phyloP scores from a whole-genome alignment of 129 eudicot genomes.

The Chrysanthemum seticuspe region DNA sequence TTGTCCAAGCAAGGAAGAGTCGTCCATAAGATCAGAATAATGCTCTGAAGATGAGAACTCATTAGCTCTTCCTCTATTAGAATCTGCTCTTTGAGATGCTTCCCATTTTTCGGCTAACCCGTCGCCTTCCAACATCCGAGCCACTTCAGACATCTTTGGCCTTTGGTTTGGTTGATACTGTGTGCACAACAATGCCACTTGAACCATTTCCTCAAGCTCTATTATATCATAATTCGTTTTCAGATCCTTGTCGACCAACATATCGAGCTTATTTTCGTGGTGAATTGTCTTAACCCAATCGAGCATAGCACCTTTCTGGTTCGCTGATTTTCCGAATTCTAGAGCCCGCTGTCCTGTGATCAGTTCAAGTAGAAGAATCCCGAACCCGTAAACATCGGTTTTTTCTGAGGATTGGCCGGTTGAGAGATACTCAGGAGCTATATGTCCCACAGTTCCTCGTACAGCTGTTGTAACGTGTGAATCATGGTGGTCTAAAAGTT shows the following conservation, averaged over 20 bases:
- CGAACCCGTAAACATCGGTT: constrained; percentile 96
- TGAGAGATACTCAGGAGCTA: constrained; percentile 95
- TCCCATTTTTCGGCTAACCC: constrained; percentile 98
- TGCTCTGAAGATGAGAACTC: constrained; percentile 85
- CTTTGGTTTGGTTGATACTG: constrained; percentile 67
- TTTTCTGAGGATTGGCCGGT: constrained; percentile 97
- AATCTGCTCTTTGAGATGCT: constrained; percentile 76
- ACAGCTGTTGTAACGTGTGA: constrained; percentile 97
- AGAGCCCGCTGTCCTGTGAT: constrained; percentile 87
- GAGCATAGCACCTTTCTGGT: constrained; percentile 93
- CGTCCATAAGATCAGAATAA: constrained; percentile 92
- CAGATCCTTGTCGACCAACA: constrained; percentile 81
- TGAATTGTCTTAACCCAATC: constrained; percentile 93
- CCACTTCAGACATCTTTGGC: constrained; percentile 98
- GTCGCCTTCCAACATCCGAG: constrained; percentile 97
- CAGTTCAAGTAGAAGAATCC: constrained; percentile 79
- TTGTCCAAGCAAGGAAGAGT: constrained; percentile 83
- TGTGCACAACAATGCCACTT: constrained; percentile 78
- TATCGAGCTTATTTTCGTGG: constrained; percentile 79
- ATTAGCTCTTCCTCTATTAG: constrained; percentile 61
- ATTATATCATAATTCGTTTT: constrained; percentile 58
- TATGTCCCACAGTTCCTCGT: constrained; percentile 95
- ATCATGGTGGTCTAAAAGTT: constrained; percentile 88
- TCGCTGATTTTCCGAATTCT: constrained; percentile 88
- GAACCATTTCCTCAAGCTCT: constrained; percentile 86